Conservation (phyloP, 2,329 filamentous ascomycete genomes). For the Neophaeococcomyces aloes region DNA sequence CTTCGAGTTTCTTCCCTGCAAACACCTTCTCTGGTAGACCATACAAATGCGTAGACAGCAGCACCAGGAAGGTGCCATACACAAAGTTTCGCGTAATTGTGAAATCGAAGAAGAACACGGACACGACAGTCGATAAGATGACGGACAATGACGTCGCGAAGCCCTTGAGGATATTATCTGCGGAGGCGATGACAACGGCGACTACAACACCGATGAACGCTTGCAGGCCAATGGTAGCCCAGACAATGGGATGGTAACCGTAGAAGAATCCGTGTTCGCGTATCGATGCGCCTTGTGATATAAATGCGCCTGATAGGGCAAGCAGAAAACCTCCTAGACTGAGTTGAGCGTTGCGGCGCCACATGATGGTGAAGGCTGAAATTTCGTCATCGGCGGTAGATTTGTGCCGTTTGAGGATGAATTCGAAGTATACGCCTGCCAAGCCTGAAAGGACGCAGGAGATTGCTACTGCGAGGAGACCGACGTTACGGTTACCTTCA, state of each 20-base stretch:
- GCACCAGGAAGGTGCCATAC: slow-evolving; percentile 64
- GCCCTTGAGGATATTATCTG: slow-evolving; percentile 85
- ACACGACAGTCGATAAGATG: slow-evolving; percentile 72
- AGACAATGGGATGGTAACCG: slow-evolving; percentile 87
- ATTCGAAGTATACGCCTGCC: slow-evolving; percentile 61
- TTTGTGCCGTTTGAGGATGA: slow-evolving; percentile 62
- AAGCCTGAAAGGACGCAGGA: slow-evolving; percentile 73
- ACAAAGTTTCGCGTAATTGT: slow-evolving; percentile 53
- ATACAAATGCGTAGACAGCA: slow-evolving; percentile 78
- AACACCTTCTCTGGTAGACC: slow-evolving; percentile 35
- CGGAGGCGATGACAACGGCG: slow-evolving; percentile 68
- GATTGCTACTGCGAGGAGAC: slow-evolving; percentile 56
- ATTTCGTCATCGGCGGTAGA: too few species aligned
- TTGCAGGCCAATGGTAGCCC: slow-evolving; percentile 72
- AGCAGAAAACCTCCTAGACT: slow-evolving; percentile 90
- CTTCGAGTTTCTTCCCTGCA: too few species aligned
- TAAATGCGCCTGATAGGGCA: slow-evolving; percentile 71
- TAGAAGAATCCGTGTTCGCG: slow-evolving; percentile 79
- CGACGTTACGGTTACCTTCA: background rate
- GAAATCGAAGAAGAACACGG: slow-evolving; percentile 76
- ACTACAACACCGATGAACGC: slow-evolving; percentile 76
- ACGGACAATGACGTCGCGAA: slow-evolving; percentile 89
- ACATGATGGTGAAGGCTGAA: slow-evolving; percentile 44
- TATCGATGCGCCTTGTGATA: slow-evolving; percentile 76
- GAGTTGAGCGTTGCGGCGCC: slow-evolving; percentile 89